Conservation (phyloP, 1,284 basidiomycete genomes). For the Puccinia polysora region DNA sequence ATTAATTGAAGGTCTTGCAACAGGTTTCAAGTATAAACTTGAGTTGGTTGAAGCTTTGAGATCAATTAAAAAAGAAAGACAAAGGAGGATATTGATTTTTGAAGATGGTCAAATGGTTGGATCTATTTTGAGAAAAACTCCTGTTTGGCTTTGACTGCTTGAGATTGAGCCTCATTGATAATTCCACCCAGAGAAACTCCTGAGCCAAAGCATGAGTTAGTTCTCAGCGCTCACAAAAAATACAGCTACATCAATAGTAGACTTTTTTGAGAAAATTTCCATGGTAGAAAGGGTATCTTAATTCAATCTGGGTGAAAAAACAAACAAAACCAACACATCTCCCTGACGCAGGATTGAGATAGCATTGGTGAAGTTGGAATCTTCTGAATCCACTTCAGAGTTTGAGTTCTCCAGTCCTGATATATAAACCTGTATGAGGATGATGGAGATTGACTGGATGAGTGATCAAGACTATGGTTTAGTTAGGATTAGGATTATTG, state of each 20-base stretch:
- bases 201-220: conserved; percentile 94
- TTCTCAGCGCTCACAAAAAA: conserved; percentile 98
- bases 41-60: conserved; percentile 92
- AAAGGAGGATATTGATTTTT: conserved; percentile 87
- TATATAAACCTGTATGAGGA: conserved; percentile 26
- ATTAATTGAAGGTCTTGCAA: conserved; percentile 83
- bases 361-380: conserved; percentile 56
- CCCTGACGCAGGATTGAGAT: conserved; percentile 85
- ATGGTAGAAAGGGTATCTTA: conserved; percentile 94
- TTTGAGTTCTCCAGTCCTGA: conserved; percentile 9
- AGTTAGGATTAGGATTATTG: not conserved
- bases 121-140: conserved; percentile 60
- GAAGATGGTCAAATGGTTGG: conserved; percentile 76
- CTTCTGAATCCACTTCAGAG: conserved; percentile 16
- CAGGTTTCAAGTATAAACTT: conserved; percentile 84
- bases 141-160: not conserved
- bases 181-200: conserved; percentile 71
- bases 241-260: conserved; percentile 97
- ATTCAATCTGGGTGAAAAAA: conserved; percentile 96
- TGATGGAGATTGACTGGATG: not conserved
- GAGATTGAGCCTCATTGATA: conserved; percentile 52
- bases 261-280: conserved; percentile 88
- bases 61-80: conserved; percentile 90
- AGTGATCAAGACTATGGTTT: too few species aligned
- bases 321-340: conserved; percentile 93